Conservation (phyloP, 202 grass and related monocot genomes). For the Zizania palustris region DNA sequence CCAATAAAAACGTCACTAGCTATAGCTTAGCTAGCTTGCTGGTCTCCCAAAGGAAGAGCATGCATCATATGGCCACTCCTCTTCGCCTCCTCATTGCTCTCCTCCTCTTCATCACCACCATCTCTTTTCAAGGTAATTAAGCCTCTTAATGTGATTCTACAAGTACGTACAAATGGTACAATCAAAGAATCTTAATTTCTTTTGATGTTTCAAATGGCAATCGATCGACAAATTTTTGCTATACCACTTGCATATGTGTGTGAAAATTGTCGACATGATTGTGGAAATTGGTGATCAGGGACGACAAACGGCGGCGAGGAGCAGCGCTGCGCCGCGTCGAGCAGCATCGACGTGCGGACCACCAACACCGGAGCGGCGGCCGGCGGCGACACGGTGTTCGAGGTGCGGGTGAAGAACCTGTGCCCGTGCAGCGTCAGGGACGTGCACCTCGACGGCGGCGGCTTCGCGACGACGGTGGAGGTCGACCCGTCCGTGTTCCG, state of each 20-base stretch:
- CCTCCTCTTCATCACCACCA: background rate
- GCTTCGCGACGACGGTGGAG: constrained; percentile 42
- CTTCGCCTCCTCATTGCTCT: background rate
- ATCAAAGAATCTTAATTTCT: background rate
- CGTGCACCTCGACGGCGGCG: constrained; percentile 40
- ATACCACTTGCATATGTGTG: background rate
- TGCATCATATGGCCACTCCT: background rate
- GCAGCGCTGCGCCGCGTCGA: constrained; percentile 27
- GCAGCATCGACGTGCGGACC: constrained; percentile 57
- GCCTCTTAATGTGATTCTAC: background rate
- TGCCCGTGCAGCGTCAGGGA: constrained; percentile 51
- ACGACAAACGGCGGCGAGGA: constrained; percentile 30
- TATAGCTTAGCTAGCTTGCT: too few relatives aligned
- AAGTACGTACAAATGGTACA: too few relatives aligned
- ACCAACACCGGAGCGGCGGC: constrained; percentile 35
- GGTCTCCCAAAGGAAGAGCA: background rate
- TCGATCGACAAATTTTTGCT: background rate
- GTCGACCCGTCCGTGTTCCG: constrained; percentile 55
- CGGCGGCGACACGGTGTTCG: constrained; percentile 42
- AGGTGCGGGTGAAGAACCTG: constrained; percentile 66
- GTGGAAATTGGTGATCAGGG: background rate
- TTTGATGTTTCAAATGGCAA: background rate
- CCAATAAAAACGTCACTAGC: background rate
- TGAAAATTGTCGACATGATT: too few relatives aligned
- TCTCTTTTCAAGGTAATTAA: background rate